Conservation (phyloP, 2,329 filamentous ascomycete species). For the Fusarium falciforme region DNA sequence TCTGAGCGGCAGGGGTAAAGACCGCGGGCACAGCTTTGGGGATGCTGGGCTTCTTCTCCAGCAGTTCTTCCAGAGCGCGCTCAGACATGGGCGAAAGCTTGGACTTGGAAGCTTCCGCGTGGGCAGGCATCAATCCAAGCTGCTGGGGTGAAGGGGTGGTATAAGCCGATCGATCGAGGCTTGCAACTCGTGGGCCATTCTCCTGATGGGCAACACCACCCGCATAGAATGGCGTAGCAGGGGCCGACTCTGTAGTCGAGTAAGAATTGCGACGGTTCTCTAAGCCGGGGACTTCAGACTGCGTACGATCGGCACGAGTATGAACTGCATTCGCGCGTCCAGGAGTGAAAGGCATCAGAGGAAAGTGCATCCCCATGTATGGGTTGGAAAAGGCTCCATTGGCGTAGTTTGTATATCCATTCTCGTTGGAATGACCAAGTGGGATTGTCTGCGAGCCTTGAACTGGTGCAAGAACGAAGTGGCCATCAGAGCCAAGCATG, state of each 20-base stretch:
- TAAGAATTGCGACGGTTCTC: slow-evolving; percentile 76
- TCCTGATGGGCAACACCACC: slow-evolving; percentile 68
- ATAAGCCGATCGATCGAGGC: slow-evolving; percentile 72
- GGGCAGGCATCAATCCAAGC: slow-evolving; percentile 55
- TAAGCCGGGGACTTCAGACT: slow-evolving; percentile 68
- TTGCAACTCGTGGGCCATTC: slow-evolving; percentile 68
- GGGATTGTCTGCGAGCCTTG: slow-evolving; percentile 49
- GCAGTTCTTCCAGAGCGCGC: slow-evolving; percentile 70
- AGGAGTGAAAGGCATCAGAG: slow-evolving; percentile 64
- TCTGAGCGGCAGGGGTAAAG: slow-evolving; percentile 84
- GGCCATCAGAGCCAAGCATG: slow-evolving; percentile 54
- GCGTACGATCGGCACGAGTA: slow-evolving; percentile 59
- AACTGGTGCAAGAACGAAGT: slow-evolving; percentile 53
- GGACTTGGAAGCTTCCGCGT: slow-evolving; percentile 58
- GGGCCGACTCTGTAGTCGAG: slow-evolving; percentile 74
- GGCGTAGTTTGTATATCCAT: slow-evolving; percentile 49
- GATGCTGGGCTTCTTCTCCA: slow-evolving; percentile 82
- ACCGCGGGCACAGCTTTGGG: slow-evolving; percentile 91
- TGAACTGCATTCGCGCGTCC: slow-evolving; percentile 58
- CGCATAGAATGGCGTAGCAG: slow-evolving; percentile 74
- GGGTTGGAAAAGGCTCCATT: slow-evolving; percentile 50
- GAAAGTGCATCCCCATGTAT: slow-evolving; percentile 52
- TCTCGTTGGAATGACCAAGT: slow-evolving; percentile 50
- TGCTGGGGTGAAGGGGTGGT: slow-evolving; percentile 76
- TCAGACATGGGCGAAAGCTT: slow-evolving; percentile 55